Percentiles rank a stretch among this genome's conserved stretches.
Conservation (phyloP, 2,329 filamentous ascomycete species). For the Fusarium protoensiforme region DNA sequence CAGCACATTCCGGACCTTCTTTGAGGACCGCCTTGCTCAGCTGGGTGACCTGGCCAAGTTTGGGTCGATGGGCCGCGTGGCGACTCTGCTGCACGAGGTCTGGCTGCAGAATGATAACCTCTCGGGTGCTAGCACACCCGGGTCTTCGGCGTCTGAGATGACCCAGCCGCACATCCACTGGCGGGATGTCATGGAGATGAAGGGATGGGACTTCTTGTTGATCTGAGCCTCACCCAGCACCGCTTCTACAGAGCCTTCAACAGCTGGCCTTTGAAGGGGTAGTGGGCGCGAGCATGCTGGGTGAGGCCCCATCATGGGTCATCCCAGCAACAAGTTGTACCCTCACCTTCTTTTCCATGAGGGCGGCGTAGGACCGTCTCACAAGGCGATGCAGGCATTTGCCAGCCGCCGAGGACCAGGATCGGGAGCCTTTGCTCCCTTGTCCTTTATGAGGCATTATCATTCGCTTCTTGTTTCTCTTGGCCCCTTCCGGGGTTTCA, state of each 20-base stretch:
- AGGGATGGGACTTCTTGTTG: slow-evolving; percentile 92
- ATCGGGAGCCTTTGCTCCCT: slow-evolving; percentile 2
- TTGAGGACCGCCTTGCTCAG: slow-evolving; percentile 77
- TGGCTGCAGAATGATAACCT: slow-evolving; percentile 81
- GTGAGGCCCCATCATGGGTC: slow-evolving; percentile 16
- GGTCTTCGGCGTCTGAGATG: slow-evolving; percentile 50
- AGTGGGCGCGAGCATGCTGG: slow-evolving; percentile 30
- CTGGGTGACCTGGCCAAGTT: slow-evolving; percentile 82
- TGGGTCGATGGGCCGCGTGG: slow-evolving; percentile 88
- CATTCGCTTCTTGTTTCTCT: slow-evolving; percentile 29
- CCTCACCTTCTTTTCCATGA: slow-evolving; percentile 35
- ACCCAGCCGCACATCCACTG: slow-evolving; percentile 82
- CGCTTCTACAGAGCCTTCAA: slow-evolving; percentile 39
- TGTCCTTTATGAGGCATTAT: slow-evolving; percentile 12
- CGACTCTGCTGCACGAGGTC: slow-evolving; percentile 81
- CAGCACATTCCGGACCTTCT: slow-evolving; percentile 81
- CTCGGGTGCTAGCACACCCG: slow-evolving; percentile 49
- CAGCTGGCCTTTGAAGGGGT: slow-evolving; percentile 53
- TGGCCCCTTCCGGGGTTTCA: slow-evolving; percentile 18
- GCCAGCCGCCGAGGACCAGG: slow-evolving; percentile 42
- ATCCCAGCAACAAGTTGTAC: slow-evolving; percentile 23
- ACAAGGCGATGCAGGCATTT: slow-evolving; percentile 52
- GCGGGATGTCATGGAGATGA: slow-evolving; percentile 92
- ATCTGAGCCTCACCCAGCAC: slow-evolving; percentile 65
- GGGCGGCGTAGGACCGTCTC: slow-evolving; percentile 40